A percentile compares a stretch with the other conserved stretches of the same genome.
phyloP scores from a whole-genome alignment of 228 moss, liverwort and hornwort genomes.

The Sphagnum fallax region DNA sequence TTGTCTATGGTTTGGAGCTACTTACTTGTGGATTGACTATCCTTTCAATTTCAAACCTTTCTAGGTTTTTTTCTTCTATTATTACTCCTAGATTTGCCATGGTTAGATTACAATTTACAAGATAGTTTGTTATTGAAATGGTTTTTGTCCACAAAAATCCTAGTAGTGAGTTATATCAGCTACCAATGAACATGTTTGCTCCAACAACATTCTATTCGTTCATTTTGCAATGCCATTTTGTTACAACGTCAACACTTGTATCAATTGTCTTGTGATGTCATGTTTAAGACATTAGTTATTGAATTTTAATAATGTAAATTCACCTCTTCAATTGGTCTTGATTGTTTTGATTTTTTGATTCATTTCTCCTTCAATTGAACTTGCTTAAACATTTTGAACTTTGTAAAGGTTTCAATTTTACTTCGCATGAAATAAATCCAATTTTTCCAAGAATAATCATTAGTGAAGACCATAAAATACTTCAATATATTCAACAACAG shows the following conservation, averaged over 20 bases:
- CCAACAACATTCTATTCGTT: not conserved
- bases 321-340: not conserved
- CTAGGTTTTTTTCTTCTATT: too few species aligned
- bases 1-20: too few species aligned
- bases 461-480: not conserved
- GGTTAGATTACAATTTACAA: not conserved
- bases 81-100: too few species aligned
- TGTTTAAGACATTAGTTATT: not conserved
- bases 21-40: too few species aligned
- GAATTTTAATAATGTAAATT: not conserved
- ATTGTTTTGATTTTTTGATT: not conserved
- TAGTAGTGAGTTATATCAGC: not conserved
- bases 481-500: not conserved
- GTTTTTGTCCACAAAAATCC: not conserved
- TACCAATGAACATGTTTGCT: not conserved
- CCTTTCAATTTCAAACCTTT: too few species aligned
- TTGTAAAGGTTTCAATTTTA: not conserved
- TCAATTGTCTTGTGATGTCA: not conserved
- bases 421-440: not conserved
- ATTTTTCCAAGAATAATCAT: not conserved
- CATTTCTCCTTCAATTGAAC: not conserved
- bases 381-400: not conserved
- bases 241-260: not conserved
- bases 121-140: not conserved
- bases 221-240: not conserved